Percentiles rank a stretch among this genome's conserved stretches.
phyloP scores from a whole-genome alignment of 331 rosid species.

The Telfairia occidentalis region DNA sequence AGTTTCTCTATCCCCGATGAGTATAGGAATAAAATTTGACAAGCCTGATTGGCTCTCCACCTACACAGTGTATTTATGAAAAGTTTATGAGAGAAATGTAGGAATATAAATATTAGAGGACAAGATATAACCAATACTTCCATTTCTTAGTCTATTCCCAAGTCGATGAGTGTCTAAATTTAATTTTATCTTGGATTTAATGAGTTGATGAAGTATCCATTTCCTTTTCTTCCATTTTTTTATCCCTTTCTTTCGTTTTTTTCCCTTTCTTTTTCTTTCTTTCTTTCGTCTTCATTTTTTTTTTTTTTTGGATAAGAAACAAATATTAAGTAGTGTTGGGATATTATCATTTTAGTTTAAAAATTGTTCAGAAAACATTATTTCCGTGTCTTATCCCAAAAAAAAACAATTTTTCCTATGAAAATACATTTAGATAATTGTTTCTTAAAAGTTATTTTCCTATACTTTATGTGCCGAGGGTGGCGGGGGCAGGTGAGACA shows the following conservation, averaged over 20 bases:
- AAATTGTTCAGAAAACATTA: neutral
- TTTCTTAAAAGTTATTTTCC: neutral
- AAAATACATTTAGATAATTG: neutral
- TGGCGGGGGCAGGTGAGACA: neutral
- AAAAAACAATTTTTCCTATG: too few relatives aligned
- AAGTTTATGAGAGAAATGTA: neutral
- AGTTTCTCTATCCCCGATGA: slow-evolving; percentile 63
- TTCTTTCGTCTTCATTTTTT: neutral
- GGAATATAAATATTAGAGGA: neutral
- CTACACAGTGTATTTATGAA: slow-evolving; percentile 25
- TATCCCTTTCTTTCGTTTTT: neutral
- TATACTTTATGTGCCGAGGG: neutral
- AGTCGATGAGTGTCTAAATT: neutral
- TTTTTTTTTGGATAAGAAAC: neutral
- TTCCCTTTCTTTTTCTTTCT: neutral
- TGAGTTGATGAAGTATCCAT: neutral
- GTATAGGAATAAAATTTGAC: slow-evolving; percentile 80
- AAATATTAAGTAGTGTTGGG: neutral
- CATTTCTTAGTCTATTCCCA: neutral
- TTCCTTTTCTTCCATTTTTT: too few relatives aligned
- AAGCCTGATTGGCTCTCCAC: slow-evolving; percentile 94
- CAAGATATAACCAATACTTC: neutral
- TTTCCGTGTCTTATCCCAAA: too few relatives aligned
- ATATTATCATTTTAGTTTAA: neutral
- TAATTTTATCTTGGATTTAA: neutral